Base-by-base conservation (phyloP, 805 yeast genomes). In the Kregervanrija fluxuum region DNA sequence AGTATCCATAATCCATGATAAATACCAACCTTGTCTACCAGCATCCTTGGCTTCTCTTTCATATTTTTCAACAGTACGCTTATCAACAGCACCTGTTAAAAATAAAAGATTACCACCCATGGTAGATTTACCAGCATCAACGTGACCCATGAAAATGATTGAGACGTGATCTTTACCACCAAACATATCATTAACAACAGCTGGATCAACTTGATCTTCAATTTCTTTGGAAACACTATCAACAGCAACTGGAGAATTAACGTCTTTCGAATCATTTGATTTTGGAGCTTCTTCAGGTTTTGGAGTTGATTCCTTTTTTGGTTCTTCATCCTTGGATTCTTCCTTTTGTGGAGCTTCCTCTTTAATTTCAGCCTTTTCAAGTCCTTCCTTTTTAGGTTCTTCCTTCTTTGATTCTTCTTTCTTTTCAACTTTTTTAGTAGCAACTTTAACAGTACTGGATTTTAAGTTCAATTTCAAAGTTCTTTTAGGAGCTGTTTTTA, bases 1-100 rank as follows among this genome's bases (percentile, higher is more conserved):
- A 57, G 97, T 91, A 67, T 93, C 99, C 96, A 93, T 90, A 57
- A 93, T 95, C 99, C 99, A 93, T 8, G 98, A 90, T 56, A 93
- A 73, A 66, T 93, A 93, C 99, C 99, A 93, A 67, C 97, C 97
- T 73, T 93, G 99, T 74, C 98, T 85, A 67, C 99, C 98, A 38
- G 98, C 98, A 58, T 93, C 99, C 67, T 89, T 89, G 48, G 99
- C 99, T 70, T 93, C 99, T 66, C 90, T 80, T 73, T 93, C 98
- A 64, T 91, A 91, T 68, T 93, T 93, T 57, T 93, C 99, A 54
- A 93, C 93, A 15, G 97, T 91, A 73, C 99, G 86, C 75, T 93
- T 93, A 68, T 93, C 99, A 49, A 93, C 99, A 40, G 97, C 87
- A 49, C 98, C 98, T 16, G 98, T 91, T 60, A 93, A 73, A 62